Percentiles rank a stretch among this genome's conserved stretches.
phyloP scores from a whole-genome alignment of 2,329 filamentous ascomycete species.

The Endoconidiophora polonica region DNA sequence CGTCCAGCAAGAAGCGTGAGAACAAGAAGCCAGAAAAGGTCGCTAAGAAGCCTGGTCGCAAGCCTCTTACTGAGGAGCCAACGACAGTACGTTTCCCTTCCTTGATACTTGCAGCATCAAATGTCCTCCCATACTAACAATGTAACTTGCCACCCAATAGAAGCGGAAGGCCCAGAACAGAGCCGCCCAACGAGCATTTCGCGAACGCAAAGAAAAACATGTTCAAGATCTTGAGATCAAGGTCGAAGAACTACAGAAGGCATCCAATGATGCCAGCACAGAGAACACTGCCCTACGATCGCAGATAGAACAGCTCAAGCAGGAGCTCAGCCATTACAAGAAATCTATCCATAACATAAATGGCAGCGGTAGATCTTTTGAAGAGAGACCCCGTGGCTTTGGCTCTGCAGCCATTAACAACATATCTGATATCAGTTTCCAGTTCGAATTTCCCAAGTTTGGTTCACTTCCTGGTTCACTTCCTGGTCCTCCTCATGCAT shows the following conservation, averaged over 20 bases:
- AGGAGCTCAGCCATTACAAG: conserved; percentile 77
- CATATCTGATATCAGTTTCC: conserved; percentile 62
- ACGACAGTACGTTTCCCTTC: conserved; percentile 58
- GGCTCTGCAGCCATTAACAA: conserved; percentile 37
- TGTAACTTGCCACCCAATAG: conserved; percentile 29
- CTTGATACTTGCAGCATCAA: background rate
- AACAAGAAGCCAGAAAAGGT: conserved; percentile 67
- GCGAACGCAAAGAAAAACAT: conserved; percentile 87
- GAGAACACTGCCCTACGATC: conserved; percentile 72
- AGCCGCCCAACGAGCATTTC: conserved; percentile 81
- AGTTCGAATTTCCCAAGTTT: conserved; percentile 93
- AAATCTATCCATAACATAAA: conserved; percentile 56
- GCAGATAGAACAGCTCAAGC: conserved; percentile 76
- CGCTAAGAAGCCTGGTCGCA: conserved; percentile 89
- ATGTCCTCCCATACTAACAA: background rate
- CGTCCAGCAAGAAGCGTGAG: conserved; percentile 15
- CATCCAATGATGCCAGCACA: conserved; percentile 63
- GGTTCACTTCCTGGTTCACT: conserved; percentile 49
- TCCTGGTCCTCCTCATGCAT: conserved; percentile 20
- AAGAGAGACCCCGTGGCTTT: conserved; percentile 20
- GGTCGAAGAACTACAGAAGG: conserved; percentile 61
- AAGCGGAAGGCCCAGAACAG: conserved; percentile 94
- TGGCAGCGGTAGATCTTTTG: conserved; percentile 17
- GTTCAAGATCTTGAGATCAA: conserved; percentile 70
- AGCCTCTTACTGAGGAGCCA: conserved; percentile 87